A percentile compares a stretch with the other conserved stretches of the same genome.
Conservation (phyloP, 192 early-diverging fungal genomes). For the Entomortierella chlamydospora region DNA sequence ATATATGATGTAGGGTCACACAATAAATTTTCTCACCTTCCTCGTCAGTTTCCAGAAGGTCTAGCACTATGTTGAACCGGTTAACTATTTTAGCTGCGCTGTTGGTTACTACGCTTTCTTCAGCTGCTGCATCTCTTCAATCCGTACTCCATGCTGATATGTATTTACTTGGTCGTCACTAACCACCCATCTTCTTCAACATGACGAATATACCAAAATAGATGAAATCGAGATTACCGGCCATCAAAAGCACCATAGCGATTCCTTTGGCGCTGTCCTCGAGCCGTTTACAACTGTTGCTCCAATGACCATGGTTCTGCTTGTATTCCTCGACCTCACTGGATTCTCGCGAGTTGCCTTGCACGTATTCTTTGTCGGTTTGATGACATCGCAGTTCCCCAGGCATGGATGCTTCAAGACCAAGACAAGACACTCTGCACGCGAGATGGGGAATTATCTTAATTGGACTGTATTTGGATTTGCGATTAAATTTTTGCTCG, state of each 20-base stretch:
- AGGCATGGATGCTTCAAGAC: slow-evolving; percentile 14
- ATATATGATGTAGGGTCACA: too few species aligned
- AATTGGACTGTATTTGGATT: slow-evolving; percentile 39
- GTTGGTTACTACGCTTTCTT: too few species aligned
- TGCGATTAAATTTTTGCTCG: slow-evolving; percentile 38
- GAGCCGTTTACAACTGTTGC: slow-evolving; percentile 23
- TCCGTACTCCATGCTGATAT: too few species aligned
- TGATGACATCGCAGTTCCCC: slow-evolving; percentile 24
- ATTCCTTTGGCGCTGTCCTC: slow-evolving; percentile 29
- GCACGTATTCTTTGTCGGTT: slow-evolving; percentile 37
- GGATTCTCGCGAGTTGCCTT: slow-evolving; percentile 40
- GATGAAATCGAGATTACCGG: neutral
- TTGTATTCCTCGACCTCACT: slow-evolving; percentile 26
- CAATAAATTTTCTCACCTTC: too few species aligned
- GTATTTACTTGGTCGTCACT: too few species aligned
- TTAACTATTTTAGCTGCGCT: too few species aligned
- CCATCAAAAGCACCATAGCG: slow-evolving; percentile 7
- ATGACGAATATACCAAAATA: neutral
- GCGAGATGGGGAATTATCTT: slow-evolving; percentile 16
- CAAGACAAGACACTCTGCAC: slow-evolving; percentile 12
- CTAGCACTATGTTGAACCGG: too few species aligned
- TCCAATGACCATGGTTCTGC: slow-evolving; percentile 22
- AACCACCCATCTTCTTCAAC: too few species aligned
- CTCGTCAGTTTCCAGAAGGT: too few species aligned
- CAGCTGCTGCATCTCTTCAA: too few species aligned